Base-by-base conservation (phyloP, 768 basidiomycete species). In the Leccinellum albellum region DNA sequence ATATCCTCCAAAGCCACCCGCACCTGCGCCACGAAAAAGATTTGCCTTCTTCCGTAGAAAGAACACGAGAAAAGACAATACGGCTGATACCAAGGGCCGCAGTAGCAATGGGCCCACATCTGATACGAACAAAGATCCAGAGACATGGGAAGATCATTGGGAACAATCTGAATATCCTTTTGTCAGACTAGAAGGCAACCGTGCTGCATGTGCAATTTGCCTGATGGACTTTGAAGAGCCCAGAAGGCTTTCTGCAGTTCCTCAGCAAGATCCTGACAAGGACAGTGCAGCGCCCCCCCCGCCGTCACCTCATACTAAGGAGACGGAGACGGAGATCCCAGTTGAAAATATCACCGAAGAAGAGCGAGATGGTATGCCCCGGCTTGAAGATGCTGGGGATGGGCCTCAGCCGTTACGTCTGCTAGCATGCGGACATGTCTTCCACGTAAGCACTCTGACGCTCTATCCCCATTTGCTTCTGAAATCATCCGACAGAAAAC, bases 151-250 rank as follows among this genome's bases (percentile, higher is more conserved):
- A 62, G 86, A 86, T 53, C 78, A 83, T 51, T 94, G 89, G 87
- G 90, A 90, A 64, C 77, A 80, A 44, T 80, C 82, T 37, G 85
- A 86, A 51, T 88, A 88, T 69, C 91, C 91, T 2, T 92, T 93
- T 69, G 88, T 94, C 33, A 75, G 87, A 44, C 77, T 94, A 35
- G 89, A 91, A 62, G 87, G 83, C 23, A 91, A 93, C 66, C 85
- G 91, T 52, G 91, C 91, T 4, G 82, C 86, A 15, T 93, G 91
- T 69, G 88, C 89, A 24, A 89, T 92, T 53, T 93, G 91, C 69
- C 74, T 93, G 61, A 79, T 88, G 80, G 91, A 93, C 69, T 94
- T 91, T 60, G 88, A 88, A 61, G 88, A 87, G 70, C 91, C 91
- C 15, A 78, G 64, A 63, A 69, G 74, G 53, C 62, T 71, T 37